Evolutionary conservation across 768 basidiomycete species (phyloP).

Genomic region (Sporobolomyces pararoseus): DNA sequence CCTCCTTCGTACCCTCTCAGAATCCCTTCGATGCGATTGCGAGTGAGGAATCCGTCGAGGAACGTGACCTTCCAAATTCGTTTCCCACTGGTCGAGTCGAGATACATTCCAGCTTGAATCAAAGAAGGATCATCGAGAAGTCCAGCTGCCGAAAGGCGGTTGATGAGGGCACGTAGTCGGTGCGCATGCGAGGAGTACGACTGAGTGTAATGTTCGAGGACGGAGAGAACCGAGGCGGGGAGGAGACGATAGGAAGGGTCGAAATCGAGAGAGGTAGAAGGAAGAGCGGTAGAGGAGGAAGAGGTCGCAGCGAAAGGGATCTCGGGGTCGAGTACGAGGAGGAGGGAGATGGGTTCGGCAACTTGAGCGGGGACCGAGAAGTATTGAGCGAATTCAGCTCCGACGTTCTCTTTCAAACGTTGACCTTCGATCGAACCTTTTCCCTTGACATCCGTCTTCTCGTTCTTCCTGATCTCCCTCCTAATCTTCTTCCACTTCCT

Average conservation of each 20-base stretch:
- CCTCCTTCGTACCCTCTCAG: neutral
- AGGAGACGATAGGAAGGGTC: conserved; percentile 29
- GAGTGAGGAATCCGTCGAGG: conserved; percentile 10
- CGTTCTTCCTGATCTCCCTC: conserved; percentile 14
- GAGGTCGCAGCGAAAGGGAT: conserved; percentile 15
- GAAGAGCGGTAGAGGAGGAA: conserved; percentile 7
- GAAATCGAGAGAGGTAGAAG: neutral
- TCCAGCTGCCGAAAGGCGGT: conserved; percentile 28
- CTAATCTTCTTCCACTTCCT: conserved; percentile 53
- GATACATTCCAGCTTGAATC: neutral
- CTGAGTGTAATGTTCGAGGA: conserved; percentile 4
- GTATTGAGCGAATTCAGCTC: conserved; percentile 28
- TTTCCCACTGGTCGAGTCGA: neutral
- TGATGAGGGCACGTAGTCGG: conserved; percentile 21
- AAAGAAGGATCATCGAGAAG: conserved; percentile 15
- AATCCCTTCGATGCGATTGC: conserved; percentile 2
- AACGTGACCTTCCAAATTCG: conserved; percentile 17
- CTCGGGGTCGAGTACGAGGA: conserved; percentile 36
- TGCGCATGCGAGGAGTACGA: conserved; percentile 29
- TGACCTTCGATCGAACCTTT: conserved; percentile 32
- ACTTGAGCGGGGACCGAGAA: conserved; percentile 10
- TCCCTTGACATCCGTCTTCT: conserved; percentile 41
- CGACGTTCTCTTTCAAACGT: conserved; percentile 3
- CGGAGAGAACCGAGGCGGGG: conserved; percentile 9
- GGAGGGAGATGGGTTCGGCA: conserved; percentile 28